A percentile compares a stretch with the other conserved stretches of the same genome.
Conservation (phyloP, 768 basidiomycete species). For the Amanita molliuscula region DNA sequence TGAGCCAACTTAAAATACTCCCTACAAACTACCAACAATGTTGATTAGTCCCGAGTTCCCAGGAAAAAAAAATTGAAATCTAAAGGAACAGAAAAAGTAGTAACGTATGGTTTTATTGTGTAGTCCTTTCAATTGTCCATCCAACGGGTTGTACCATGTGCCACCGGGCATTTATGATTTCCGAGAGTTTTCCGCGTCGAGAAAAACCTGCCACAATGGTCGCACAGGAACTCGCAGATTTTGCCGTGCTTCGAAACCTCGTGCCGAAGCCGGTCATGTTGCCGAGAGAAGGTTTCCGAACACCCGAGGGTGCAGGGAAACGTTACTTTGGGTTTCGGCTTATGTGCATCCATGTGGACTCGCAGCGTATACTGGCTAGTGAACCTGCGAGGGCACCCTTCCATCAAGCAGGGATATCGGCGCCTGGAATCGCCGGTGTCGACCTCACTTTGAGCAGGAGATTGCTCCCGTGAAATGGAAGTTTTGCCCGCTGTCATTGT, state of each 20-base stretch:
- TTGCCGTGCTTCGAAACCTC: conserved; percentile 51
- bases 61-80: background rate
- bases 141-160: conserved; percentile 34
- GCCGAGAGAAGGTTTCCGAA: conserved; percentile 42
- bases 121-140: background rate
- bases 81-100: background rate
- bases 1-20: background rate
- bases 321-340: conserved; percentile 35
- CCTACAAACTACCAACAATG: conserved; percentile 1
- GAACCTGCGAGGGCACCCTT: conserved; percentile 38
- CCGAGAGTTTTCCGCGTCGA: conserved; percentile 40
- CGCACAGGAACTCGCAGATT: conserved; percentile 42
- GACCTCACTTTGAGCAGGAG: conserved; percentile 22
- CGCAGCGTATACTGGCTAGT: conserved; percentile 45
- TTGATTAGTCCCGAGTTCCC: background rate
- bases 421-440: conserved; percentile 24
- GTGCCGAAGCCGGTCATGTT: conserved; percentile 46
- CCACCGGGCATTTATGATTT: conserved; percentile 47
- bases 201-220: conserved; percentile 43
- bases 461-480: conserved; percentile 20
- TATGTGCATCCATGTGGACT: conserved; percentile 46
- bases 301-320: conserved; percentile 48
- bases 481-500: background rate
- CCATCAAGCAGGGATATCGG: conserved; percentile 36
- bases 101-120: background rate